phyloP scores from a whole-genome alignment of 2,329 filamentous ascomycete species.

The Purpureocillium lavendulum region DNA sequence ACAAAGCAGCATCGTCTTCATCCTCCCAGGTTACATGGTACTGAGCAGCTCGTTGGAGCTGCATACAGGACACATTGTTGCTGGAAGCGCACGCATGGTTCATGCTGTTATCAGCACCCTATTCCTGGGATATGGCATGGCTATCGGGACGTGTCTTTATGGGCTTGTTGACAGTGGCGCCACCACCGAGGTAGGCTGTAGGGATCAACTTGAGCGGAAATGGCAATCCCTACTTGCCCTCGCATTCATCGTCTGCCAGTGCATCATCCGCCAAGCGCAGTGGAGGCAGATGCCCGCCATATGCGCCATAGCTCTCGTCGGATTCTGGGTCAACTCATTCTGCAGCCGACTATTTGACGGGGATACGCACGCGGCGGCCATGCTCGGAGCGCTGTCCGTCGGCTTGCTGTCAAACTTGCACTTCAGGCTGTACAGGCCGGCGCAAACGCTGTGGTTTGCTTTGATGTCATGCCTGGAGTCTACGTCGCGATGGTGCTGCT shows the following conservation, averaged over 20 bases:
- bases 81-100: slow-evolving; percentile 65
- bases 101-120: slow-evolving; percentile 68
- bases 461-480: slow-evolving; percentile 38
- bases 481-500: slow-evolving; percentile 26
- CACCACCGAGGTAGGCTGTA: slow-evolving; percentile 31
- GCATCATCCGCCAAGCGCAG: slow-evolving; percentile 72
- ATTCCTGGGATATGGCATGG: slow-evolving; percentile 65
- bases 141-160: slow-evolving; percentile 57
- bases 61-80: slow-evolving; percentile 59
- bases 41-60: slow-evolving; percentile 49
- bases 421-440: slow-evolving; percentile 51
- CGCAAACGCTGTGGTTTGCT: slow-evolving; percentile 45
- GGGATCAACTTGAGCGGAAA: slow-evolving; percentile 30
- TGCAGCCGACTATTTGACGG: slow-evolving; percentile 54
- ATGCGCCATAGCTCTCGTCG: slow-evolving; percentile 62
- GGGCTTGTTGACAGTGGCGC: slow-evolving; percentile 51
- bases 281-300: slow-evolving; percentile 70
- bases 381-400: slow-evolving; percentile 65
- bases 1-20: slow-evolving; percentile 64
- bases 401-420: slow-evolving; percentile 73
- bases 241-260: slow-evolving; percentile 62
- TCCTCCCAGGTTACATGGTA: slow-evolving; percentile 51
- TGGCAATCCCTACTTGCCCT: slow-evolving; percentile 65
- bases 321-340: slow-evolving; percentile 69
- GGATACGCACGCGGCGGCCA: slow-evolving; percentile 67